Evolutionary conservation across 225 moss, liverwort and hornwort species (phyloP).

Genomic region (Physcomitrium patens): DNA sequence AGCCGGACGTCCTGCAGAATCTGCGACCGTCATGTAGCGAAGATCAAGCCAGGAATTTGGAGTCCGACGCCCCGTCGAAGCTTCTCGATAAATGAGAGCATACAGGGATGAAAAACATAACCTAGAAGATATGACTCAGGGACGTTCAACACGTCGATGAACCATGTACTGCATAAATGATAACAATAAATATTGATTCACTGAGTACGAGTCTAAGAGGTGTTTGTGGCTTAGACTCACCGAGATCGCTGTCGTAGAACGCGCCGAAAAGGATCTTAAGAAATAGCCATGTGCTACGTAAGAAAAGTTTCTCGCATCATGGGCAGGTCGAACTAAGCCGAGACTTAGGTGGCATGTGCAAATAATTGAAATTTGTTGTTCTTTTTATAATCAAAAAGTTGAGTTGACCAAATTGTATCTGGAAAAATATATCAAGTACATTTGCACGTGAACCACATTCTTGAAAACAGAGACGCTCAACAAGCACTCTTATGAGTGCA

Average conservation of each 20-base stretch:
- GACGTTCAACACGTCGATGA: too few relatives aligned
- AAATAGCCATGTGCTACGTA: not conserved
- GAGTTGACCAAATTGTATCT: not conserved
- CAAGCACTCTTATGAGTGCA: not conserved
- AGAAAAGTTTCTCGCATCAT: not conserved
- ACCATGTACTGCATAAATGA: too few relatives aligned
- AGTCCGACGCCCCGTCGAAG: too few relatives aligned
- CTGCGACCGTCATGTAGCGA: too few relatives aligned
- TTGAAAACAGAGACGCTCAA: not conserved
- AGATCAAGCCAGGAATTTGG: too few relatives aligned
- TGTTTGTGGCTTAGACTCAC: constrained; percentile 15
- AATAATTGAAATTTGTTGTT: too few relatives aligned
- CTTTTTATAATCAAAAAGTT: too few relatives aligned
- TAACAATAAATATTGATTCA: not conserved
- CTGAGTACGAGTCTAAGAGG: not conserved
- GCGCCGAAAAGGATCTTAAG: not conserved
- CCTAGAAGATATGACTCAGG: too few relatives aligned
- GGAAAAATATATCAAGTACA: not conserved
- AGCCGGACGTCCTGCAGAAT: too few relatives aligned
- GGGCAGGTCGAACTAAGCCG: not conserved
- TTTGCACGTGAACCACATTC: not conserved
- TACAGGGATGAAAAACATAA: too few relatives aligned
- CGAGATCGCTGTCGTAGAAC: not conserved
- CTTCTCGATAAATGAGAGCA: too few relatives aligned
- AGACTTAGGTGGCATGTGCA: not conserved